Evolutionary conservation across 805 yeast species (phyloP).

Genomic region (Saccharomycopsis oosterbeekiorum): DNA sequence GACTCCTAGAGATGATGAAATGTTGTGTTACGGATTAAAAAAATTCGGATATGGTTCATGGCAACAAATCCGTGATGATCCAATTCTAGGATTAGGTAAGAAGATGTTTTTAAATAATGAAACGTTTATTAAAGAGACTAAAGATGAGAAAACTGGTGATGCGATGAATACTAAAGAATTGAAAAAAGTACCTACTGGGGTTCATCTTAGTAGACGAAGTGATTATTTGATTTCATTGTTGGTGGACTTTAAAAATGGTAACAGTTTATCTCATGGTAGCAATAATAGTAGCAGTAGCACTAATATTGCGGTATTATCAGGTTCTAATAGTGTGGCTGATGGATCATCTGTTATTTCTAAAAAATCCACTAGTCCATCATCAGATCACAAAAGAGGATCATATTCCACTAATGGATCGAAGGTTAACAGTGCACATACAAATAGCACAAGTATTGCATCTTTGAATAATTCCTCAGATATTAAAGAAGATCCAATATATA

Average conservation of each 20-base stretch:
- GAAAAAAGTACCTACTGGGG: slow-evolving; percentile 81
- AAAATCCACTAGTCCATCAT: slow-evolving; percentile 7
- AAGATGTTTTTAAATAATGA: slow-evolving; percentile 56
- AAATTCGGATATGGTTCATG: slow-evolving; percentile 96
- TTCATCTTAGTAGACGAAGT: slow-evolving; percentile 83
- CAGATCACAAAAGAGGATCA: neutral
- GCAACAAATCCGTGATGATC: slow-evolving; percentile 92
- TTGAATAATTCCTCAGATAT: slow-evolving; percentile 60
- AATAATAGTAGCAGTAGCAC: slow-evolving; percentile 1
- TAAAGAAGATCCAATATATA: slow-evolving; percentile 45
- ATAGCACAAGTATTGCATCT: neutral
- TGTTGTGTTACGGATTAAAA: slow-evolving; percentile 74
- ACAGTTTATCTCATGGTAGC: neutral
- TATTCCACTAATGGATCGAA: neutral
- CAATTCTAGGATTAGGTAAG: slow-evolving; percentile 74
- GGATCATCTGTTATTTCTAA: slow-evolving; percentile 11
- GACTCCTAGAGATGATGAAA: slow-evolving; percentile 75
- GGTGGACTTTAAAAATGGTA: slow-evolving; percentile 22
- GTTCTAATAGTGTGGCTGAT: slow-evolving; percentile 22
- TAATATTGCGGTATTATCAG: slow-evolving; percentile 24
- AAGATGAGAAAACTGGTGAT: slow-evolving; percentile 11
- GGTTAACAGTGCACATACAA: neutral
- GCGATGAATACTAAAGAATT: slow-evolving; percentile 25
- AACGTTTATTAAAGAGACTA: slow-evolving; percentile 29
- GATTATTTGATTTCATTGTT: slow-evolving; percentile 74